Conservation (phyloP, 139 green algal species). For the Haematococcus lacustris region DNA sequence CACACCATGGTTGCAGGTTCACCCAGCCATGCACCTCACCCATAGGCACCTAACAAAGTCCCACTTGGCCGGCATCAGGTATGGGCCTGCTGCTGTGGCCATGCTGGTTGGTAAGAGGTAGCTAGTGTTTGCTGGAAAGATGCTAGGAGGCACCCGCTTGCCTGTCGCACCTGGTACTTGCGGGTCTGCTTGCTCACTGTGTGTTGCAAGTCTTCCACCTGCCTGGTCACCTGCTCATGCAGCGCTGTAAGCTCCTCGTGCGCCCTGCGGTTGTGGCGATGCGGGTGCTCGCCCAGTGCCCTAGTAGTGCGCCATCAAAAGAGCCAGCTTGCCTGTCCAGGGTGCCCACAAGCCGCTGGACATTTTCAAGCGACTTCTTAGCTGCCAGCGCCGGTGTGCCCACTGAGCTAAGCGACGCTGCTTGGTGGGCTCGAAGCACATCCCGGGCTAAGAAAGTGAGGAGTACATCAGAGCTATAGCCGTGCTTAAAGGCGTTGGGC, state of each 20-base stretch:
- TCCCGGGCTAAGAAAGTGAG: slow-evolving; percentile 5
- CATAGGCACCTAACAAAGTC: too few species aligned
- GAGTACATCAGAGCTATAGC: slow-evolving; percentile 4
- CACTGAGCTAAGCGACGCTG: background rate
- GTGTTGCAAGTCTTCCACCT: slow-evolving; percentile 3
- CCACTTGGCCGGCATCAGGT: too few species aligned
- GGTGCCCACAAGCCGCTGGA: slow-evolving; percentile 7
- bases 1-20: too few species aligned
- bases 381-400: background rate
- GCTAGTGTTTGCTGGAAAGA: too few species aligned
- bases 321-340: slow-evolving; percentile 9
- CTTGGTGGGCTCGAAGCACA: too few species aligned
- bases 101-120: too few species aligned
- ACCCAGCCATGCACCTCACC: too few species aligned
- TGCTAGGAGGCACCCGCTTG: too few species aligned
- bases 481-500: slow-evolving; percentile 8
- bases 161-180: slow-evolving; percentile 10
- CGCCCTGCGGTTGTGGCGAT: slow-evolving; percentile 1
- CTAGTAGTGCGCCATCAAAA: background rate
- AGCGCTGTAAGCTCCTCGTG: slow-evolving; percentile 13
- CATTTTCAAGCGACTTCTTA: slow-evolving; percentile 5
- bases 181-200: background rate
- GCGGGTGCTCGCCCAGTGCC: background rate
- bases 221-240: slow-evolving; percentile 10
- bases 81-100: too few species aligned